Evolutionary conservation across 2,329 filamentous ascomycete species (phyloP).

Genomic region (Plectosphaerella sp.): DNA sequence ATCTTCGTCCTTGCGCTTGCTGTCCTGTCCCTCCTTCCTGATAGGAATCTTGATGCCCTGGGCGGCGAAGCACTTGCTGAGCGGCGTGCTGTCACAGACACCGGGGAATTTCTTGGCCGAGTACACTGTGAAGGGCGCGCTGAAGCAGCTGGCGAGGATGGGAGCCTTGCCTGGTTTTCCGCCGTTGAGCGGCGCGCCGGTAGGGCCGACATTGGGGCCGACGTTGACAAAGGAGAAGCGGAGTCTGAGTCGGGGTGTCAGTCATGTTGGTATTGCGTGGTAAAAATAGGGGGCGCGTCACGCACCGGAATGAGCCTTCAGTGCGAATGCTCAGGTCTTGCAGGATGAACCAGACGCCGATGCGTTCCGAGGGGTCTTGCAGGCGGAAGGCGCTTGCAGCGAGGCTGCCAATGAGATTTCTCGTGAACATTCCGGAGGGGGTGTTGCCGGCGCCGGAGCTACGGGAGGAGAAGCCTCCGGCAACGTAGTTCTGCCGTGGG

Average conservation of each 20-base stretch:
- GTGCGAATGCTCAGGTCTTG: slow-evolving; percentile 93
- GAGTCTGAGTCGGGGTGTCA: slow-evolving; percentile 33
- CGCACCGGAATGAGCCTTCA: slow-evolving; percentile 83
- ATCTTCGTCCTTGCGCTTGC: slow-evolving; percentile 50
- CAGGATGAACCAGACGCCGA: slow-evolving; percentile 94
- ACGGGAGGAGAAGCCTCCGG: slow-evolving; percentile 13
- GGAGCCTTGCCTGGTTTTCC: slow-evolving; percentile 73
- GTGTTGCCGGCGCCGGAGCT: not conserved
- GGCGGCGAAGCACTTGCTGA: slow-evolving; percentile 88
- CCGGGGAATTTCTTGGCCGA: slow-evolving; percentile 98
- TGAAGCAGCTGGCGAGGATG: slow-evolving; percentile 81
- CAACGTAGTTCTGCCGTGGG: slow-evolving; percentile 11
- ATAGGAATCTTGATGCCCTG: slow-evolving; percentile 98
- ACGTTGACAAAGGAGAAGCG: slow-evolving; percentile 82
- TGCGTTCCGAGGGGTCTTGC: slow-evolving; percentile 71
- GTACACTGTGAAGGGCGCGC: slow-evolving; percentile 86
- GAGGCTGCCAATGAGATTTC: slow-evolving; percentile 90
- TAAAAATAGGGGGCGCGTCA: not conserved
- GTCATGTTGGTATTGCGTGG: not conserved
- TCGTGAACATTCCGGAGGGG: slow-evolving; percentile 82
- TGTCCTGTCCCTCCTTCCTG: slow-evolving; percentile 64
- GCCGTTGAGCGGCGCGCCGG: slow-evolving; percentile 28
- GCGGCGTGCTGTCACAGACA: slow-evolving; percentile 85
- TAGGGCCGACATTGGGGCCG: slow-evolving; percentile 68
- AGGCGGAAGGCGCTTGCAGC: slow-evolving; percentile 84